Evolutionary conservation across 1,284 basidiomycete genomes (phyloP).

Genomic region (Cryptococcus sp.): DNA sequence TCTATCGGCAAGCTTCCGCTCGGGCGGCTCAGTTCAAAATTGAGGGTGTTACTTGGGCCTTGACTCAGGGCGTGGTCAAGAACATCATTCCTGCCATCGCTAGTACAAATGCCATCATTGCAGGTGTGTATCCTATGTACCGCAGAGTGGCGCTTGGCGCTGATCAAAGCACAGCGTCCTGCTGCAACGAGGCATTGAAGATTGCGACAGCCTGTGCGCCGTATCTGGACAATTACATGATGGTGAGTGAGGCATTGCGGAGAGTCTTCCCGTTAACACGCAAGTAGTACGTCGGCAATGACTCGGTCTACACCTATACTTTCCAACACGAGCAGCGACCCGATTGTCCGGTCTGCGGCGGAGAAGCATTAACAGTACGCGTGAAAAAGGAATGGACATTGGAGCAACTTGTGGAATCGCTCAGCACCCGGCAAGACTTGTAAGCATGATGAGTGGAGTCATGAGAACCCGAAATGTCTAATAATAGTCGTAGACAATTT

Average conservation of each 20-base stretch:
- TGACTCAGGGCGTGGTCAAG: slow-evolving; percentile 98
- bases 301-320: slow-evolving; percentile 95
- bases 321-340: slow-evolving; percentile 91
- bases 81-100: slow-evolving; percentile 99
- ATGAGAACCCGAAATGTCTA: slow-evolving; percentile 7
- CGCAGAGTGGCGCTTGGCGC: not conserved
- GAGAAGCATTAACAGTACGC: slow-evolving; percentile 72
- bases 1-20: slow-evolving; percentile 74
- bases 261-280: not conserved
- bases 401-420: slow-evolving; percentile 78
- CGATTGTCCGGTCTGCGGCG: slow-evolving; percentile 97
- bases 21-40: slow-evolving; percentile 93
- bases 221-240: slow-evolving; percentile 97
- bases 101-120: slow-evolving; percentile 93
- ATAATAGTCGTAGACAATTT: slow-evolving; percentile 68
- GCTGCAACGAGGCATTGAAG: slow-evolving; percentile 99
- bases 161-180: slow-evolving; percentile 67
- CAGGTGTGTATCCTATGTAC: slow-evolving; percentile 58
- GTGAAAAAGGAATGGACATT: slow-evolving; percentile 73
- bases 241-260: slow-evolving; percentile 60
- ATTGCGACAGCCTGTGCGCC: slow-evolving; percentile 93
- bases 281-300: slow-evolving; percentile 74
- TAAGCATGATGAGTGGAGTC: slow-evolving; percentile 53
- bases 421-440: slow-evolving; percentile 84
- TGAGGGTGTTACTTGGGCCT: slow-evolving; percentile 94